Base-by-base conservation (phyloP, 1,284 basidiomycete genomes). In the Cryptococcus sp. region DNA sequence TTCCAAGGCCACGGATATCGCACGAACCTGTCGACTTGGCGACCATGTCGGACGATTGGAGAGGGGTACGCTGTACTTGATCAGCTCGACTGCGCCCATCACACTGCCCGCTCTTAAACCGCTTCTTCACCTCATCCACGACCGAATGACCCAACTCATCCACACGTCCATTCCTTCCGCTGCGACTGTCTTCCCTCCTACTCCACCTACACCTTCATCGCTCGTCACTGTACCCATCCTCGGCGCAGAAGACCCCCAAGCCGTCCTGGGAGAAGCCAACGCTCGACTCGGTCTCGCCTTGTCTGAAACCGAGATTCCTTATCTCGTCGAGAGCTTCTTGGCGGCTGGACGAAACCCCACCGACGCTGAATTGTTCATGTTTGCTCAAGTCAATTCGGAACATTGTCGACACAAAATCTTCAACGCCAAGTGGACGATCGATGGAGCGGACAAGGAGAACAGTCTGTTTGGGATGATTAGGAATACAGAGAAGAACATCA, bases 391-490 rank as follows among this genome's bases (percentile, higher is more conserved):
- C 71, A 99, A 99, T 76, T 97, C 93, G 35, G 95, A 99, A 74
- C 95, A 98, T 72, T 99, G 95, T 73, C 82, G 95, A 40, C 95
- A 99, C 80, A 99, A 99, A 76, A 98, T 97, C 61, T 99, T 98
- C 79, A 99, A 99, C 69, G 93, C 95, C 0, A 81, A 86, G 35
- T 99, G 95, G 95, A 87, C 84, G 21, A 82, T 97, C 58, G 87
- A 95, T 64, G 84, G 79, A 5, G 63, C 77, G 33, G 64, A 76
- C n/a, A 79, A 83, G 66, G 81, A 86, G 53, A 77, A 79, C 52
- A 90, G 90, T 6, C 82, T 98, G 24, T 99, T 99, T 74, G 83
- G 86, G 60, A 98, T 99, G 94, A 97, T 99, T 63, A 81, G 91
- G 50, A 95, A 97, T 73, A 98, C 95, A 0, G 94, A 98, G 74